phyloP scores from a whole-genome alignment of 495 filamentous ascomycete species.

The Chaetomidium leptoderma region DNA sequence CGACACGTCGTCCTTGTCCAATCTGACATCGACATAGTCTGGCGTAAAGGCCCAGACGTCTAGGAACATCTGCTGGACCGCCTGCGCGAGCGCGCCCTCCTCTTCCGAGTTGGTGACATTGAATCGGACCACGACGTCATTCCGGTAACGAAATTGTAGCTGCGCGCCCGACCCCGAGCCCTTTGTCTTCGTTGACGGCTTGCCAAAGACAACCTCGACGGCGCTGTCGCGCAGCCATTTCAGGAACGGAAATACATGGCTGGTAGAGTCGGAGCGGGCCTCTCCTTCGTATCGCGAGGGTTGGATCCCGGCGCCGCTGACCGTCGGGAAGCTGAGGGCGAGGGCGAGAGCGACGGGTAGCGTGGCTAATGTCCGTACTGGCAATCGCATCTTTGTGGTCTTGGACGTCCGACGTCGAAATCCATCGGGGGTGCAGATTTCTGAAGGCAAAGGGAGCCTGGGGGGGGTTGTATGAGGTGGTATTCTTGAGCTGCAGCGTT shows the following conservation, averaged over 20 bases:
- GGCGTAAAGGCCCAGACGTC: constrained; percentile 87
- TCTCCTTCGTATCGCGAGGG: constrained; percentile 14
- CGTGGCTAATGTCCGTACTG: constrained; percentile 7
- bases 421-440: background rate
- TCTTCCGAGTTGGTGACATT: constrained; percentile 67
- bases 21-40: constrained; percentile 80
- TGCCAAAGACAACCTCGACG: constrained; percentile 61
- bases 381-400: constrained; percentile 29
- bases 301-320: constrained; percentile 21
- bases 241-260: constrained; percentile 37
- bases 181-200: constrained; percentile 29
- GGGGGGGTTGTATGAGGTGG: no score
- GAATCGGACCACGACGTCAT: constrained; percentile 85
- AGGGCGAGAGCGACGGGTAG: constrained; percentile 23
- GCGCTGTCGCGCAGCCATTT: constrained; percentile 61
- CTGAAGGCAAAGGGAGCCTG: background rate
- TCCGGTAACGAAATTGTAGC: constrained; percentile 63
- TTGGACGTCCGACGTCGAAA: background rate
- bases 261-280: constrained; percentile 4
- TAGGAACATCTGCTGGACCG: constrained; percentile 68
- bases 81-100: constrained; percentile 66
- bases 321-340: constrained; percentile 24
- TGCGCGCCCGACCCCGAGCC: constrained; percentile 41
- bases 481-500: no score
- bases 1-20: constrained; percentile 71